Base-by-base conservation (phyloP, 768 basidiomycete genomes). In the Neoboletus magnificus region DNA sequence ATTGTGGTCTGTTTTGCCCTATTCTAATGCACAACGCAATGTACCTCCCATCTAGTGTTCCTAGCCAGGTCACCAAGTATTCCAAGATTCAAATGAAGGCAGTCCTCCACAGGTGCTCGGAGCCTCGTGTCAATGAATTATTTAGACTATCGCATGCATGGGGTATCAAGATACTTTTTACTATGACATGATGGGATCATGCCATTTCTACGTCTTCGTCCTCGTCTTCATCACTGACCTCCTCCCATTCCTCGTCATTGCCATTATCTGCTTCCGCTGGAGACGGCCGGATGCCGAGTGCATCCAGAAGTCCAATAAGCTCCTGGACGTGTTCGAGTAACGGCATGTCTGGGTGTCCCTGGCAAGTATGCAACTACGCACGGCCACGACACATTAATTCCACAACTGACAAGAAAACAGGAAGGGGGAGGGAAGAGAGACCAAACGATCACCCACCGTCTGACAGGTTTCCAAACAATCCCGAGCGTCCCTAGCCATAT, bases 391-490 rank as follows among this genome's bases (percentile, higher is more conserved):
- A 9, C 8, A 35, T 59, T 39, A 63, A 32, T n/a, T 12, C 8
- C 15, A 18, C 16, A 12, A 16, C 18, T 12, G 5, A 23, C 35
- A 16, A 41, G 39, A 12, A 16, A n/a, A 35, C 11, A 11, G 4
- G 20, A 7, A 9, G 2, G 23, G n/a, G 13, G 16, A 10, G 23
- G 15, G 5, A n/a, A 51, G 8, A 27, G 15, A 40, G n/a, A 39
- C 6, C n/a, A 22, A 22, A 11, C 20, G 18, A 53, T 22, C n/a
- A 74, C 83, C 57, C 52, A 91, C 91, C 69, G 79, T 82, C 72
- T 85, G 81, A 72, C 91, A 93, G 9, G 89, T 91, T 58, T 92
- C 87, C 54, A 96, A 69, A 66, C 90, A 90, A 66, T 93, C 87
- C 58, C 89, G 76, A 0, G 91, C 76, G 66, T 94, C 91, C 52